Percentiles rank a stretch among this genome's conserved stretches.
Conservation (phyloP, 345 rosid species). For the Kernera saxatilis region DNA sequence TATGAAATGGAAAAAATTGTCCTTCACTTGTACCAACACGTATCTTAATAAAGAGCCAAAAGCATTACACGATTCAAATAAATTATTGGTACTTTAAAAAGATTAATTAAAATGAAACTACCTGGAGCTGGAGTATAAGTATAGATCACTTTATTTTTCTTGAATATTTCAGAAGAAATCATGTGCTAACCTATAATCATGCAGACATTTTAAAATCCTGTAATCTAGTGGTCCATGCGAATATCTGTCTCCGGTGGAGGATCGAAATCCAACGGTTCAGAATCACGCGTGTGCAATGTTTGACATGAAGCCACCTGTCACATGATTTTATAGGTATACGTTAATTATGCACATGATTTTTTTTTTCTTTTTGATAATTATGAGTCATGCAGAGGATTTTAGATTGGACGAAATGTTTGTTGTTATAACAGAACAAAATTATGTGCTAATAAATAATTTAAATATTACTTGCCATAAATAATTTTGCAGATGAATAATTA, state of each 20-base stretch:
- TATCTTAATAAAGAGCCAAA: neutral
- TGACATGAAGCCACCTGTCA: conserved; percentile 24
- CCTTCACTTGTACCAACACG: neutral
- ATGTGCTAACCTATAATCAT: conserved; percentile 18
- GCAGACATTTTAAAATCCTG: conserved; percentile 6
- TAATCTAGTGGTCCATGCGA: conserved; percentile 27
- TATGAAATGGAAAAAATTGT: neutral
- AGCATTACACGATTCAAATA: conserved; percentile 17
- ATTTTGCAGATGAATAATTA: neutral
- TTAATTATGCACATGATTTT: neutral
- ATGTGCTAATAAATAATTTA: neutral
- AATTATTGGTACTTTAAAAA: neutral
- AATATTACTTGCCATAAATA: neutral
- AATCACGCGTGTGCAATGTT: conserved; percentile 22
- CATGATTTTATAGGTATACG: neutral
- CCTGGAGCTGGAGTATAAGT: conserved; percentile 7
- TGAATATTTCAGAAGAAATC: conserved; percentile 13
- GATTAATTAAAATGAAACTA: neutral
- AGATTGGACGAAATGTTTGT: neutral
- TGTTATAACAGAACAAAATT: conserved; percentile 18
- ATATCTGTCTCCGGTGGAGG: conserved; percentile 19
- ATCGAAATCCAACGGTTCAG: conserved; percentile 10
- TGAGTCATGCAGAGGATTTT: neutral
- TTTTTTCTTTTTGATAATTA: neutral
- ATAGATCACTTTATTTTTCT: conserved; percentile 1